Percentiles rank a stretch among this genome's conserved stretches.
phyloP scores from a whole-genome alignment of 106 monocot species.

The Acorus gramineus region DNA sequence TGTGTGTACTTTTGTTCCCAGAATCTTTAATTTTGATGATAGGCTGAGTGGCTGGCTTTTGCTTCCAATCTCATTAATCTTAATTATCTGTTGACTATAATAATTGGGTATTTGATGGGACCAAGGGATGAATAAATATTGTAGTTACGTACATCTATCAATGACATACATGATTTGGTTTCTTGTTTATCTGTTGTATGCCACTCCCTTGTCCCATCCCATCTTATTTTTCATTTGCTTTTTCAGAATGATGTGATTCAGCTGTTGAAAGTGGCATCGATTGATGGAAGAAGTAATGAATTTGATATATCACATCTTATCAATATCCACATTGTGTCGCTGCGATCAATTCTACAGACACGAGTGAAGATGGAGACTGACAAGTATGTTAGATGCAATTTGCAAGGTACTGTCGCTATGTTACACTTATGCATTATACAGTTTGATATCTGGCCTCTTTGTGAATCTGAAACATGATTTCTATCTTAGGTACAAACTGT shows the following conservation, averaged over 20 bases:
- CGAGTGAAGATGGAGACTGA: slow-evolving; percentile 11
- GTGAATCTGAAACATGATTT: slow-evolving; percentile 5
- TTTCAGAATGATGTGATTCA: slow-evolving; percentile 32
- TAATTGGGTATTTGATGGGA: too few species aligned
- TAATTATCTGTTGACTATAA: too few species aligned
- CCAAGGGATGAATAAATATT: too few species aligned
- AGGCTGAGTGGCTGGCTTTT: too few species aligned
- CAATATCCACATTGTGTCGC: slow-evolving; percentile 20
- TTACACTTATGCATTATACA: background rate
- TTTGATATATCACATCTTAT: slow-evolving; percentile 13
- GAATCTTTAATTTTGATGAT: too few species aligned
- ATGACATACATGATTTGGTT: too few species aligned
- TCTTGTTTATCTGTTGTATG: too few species aligned
- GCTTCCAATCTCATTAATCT: too few species aligned
- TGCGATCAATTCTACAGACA: slow-evolving; percentile 30
- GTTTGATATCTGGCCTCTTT: slow-evolving; percentile 1
- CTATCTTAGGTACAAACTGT: slow-evolving; percentile 28
- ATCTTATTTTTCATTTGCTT: too few species aligned
- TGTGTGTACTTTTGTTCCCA: too few species aligned
- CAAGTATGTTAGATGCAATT: slow-evolving; percentile 10
- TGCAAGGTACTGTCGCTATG: slow-evolving; percentile 41
- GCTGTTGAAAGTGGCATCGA: slow-evolving; percentile 42
- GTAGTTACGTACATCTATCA: too few species aligned
- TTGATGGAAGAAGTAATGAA: slow-evolving; percentile 22
- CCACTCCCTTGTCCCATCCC: too few species aligned